Conservation (phyloP, 805 yeast genomes). For the Saccharomycopsis amapae region DNA sequence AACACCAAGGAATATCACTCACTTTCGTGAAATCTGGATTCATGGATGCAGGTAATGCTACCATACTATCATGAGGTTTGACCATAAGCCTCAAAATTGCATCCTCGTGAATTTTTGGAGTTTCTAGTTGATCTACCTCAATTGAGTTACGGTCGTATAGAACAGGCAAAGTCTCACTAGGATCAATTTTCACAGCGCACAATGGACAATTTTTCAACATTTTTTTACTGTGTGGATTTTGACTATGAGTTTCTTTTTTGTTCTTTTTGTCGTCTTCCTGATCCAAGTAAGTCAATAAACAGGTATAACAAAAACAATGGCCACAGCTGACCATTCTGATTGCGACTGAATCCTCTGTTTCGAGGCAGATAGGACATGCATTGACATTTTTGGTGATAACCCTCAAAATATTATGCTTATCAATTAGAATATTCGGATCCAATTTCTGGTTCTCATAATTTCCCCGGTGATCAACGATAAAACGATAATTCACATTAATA, state of each 20-base stretch:
- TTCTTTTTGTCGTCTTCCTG: constrained; percentile 31
- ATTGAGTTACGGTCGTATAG: constrained; percentile 33
- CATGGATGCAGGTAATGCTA: constrained; percentile 45
- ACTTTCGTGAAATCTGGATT: constrained; percentile 31
- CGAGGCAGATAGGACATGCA: constrained; percentile 87
- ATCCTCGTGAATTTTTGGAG: constrained; percentile 50
- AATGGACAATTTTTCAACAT: constrained; percentile 73
- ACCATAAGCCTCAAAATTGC: constrained; percentile 62
- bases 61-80: constrained; percentile 36
- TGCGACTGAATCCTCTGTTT: constrained; percentile 71
- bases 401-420: constrained; percentile 53
- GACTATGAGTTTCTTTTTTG: constrained; percentile 2
- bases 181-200: constrained; percentile 53
- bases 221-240: constrained; percentile 27
- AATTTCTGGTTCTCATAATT: constrained; percentile 49
- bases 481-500: constrained; percentile 78
- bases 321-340: constrained; percentile 97
- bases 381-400: constrained; percentile 70
- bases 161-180: constrained; percentile 61
- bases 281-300: constrained; percentile 65
- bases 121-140: constrained; percentile 45
- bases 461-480: constrained; percentile 63
- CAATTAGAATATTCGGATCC: constrained; percentile 73
- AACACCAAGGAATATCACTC: constrained; percentile 52
- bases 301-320: constrained; percentile 80